Evolutionary conservation across 2,329 filamentous ascomycete species (phyloP).

Genomic region (Microdochium nivale): DNA sequence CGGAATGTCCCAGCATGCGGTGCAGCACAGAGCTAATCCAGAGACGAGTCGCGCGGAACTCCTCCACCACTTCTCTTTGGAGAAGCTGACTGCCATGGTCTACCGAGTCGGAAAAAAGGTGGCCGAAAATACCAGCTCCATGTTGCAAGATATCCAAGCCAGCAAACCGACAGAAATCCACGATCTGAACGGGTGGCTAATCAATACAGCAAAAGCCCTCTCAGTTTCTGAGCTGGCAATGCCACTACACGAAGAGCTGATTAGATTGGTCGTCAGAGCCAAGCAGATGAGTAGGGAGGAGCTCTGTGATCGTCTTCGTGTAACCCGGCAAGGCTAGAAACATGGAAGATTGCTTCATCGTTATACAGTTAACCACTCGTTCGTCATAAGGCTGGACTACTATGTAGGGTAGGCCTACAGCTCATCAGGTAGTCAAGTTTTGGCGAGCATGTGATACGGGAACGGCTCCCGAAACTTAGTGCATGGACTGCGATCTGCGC

Average conservation of each 20-base stretch:
- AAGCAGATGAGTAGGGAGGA: conserved; percentile 18
- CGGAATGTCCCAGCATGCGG: neutral
- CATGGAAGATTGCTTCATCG: too few species aligned
- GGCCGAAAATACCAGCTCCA: conserved; percentile 47
- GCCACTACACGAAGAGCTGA: conserved; percentile 29
- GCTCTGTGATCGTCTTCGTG: neutral
- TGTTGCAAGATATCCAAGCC: conserved; percentile 49
- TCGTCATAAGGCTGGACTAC: too few species aligned
- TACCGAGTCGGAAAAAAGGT: conserved; percentile 38
- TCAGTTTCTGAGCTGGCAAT: conserved; percentile 20
- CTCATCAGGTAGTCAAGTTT: too few species aligned
- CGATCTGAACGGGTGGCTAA: conserved; percentile 53
- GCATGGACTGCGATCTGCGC: too few species aligned
- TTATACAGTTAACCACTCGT: too few species aligned
- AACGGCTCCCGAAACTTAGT: too few species aligned
- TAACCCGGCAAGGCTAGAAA: too few species aligned
- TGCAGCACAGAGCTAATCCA: neutral
- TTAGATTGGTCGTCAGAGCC: conserved; percentile 32
- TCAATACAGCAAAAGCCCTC: conserved; percentile 34
- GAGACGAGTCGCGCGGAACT: conserved; percentile 38
- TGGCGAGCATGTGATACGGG: too few species aligned
- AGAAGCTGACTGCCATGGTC: conserved; percentile 34
- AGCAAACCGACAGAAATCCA: conserved; percentile 45
- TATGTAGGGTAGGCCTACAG: too few species aligned
- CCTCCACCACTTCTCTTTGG: conserved; percentile 33